Evolutionary conservation across 805 yeast genomes (phyloP).

Genomic region (Sugiyamaella chiloensis): DNA sequence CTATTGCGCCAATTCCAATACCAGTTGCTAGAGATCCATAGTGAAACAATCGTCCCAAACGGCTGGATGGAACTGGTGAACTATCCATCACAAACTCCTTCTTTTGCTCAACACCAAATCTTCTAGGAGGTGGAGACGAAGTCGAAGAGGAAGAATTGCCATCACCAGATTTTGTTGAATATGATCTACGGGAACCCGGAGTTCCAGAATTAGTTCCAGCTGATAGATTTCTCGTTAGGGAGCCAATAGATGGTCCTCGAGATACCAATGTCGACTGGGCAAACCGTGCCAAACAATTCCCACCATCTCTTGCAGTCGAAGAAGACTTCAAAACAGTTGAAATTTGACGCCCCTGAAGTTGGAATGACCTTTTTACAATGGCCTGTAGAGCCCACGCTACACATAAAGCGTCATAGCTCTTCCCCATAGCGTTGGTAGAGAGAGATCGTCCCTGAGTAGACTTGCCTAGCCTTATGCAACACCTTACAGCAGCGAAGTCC

Average conservation of each 20-base stretch:
- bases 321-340: background rate
- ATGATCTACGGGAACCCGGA: too few relatives aligned
- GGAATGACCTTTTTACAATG: background rate
- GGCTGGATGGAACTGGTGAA: constrained; percentile 79
- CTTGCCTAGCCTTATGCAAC: too few relatives aligned
- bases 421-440: background rate
- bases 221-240: background rate
- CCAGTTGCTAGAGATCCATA: constrained; percentile 92
- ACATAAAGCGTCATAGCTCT: constrained; percentile 1
- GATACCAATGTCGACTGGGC: background rate
- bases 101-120: constrained; percentile 34
- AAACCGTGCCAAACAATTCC: background rate
- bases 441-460: too few relatives aligned
- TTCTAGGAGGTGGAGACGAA: too few relatives aligned
- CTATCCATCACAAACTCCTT: constrained; percentile 49
- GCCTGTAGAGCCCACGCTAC: background rate
- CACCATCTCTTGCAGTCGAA: background rate
- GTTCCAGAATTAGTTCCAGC: too few relatives aligned
- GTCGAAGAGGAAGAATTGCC: too few relatives aligned
- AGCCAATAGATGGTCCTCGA: background rate
- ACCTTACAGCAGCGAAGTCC: too few relatives aligned
- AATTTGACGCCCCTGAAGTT: background rate
- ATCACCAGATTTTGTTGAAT: constrained; percentile 4
- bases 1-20: constrained; percentile 78
- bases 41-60: constrained; percentile 87